These are phyloP conservation scores for Sclerotinia trifoliorum DNA, from an alignment of 2,329 filamentous ascomycete genomes.

Conservation along the genomic window DNA sequence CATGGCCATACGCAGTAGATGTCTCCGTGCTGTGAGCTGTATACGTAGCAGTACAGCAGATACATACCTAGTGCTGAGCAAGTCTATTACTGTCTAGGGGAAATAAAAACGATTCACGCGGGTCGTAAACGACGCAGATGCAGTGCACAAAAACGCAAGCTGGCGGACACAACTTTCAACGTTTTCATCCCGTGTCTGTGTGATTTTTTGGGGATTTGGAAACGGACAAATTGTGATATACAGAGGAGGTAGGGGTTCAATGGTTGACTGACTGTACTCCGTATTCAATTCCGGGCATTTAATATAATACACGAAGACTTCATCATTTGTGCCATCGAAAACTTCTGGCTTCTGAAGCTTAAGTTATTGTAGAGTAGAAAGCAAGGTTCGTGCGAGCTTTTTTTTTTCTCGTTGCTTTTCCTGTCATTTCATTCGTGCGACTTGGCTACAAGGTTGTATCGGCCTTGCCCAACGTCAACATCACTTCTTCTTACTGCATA, in stretches of 20 bases:
- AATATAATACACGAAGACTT: neutral
- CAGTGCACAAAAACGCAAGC: neutral
- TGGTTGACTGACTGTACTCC: neutral
- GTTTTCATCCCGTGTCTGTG: neutral
- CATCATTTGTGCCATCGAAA: neutral
- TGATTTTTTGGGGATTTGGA: neutral
- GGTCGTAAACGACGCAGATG: neutral
- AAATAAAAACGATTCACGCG: slow-evolving; percentile 8
- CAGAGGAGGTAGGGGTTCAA: neutral
- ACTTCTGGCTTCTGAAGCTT: neutral
- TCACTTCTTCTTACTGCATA: slow-evolving; percentile 2
- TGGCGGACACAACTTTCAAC: neutral
- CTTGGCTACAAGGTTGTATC: neutral
- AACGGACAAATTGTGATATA: neutral
- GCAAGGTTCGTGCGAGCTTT: neutral
- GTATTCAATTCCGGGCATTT: slow-evolving; percentile 8
- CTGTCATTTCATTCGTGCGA: neutral
- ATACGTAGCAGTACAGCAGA: neutral
- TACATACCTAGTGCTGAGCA: neutral
- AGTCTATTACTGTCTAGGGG: neutral
- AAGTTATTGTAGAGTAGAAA: neutral
- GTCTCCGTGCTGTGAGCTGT: neutral
- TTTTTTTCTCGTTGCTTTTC: neutral
- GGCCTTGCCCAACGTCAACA: slow-evolving; percentile 15
- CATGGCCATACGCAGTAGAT: neutral